These are phyloP conservation scores for Achaetomiella virescens DNA, from an alignment of 495 filamentous ascomycete genomes.

Conservation along the genomic window DNA sequence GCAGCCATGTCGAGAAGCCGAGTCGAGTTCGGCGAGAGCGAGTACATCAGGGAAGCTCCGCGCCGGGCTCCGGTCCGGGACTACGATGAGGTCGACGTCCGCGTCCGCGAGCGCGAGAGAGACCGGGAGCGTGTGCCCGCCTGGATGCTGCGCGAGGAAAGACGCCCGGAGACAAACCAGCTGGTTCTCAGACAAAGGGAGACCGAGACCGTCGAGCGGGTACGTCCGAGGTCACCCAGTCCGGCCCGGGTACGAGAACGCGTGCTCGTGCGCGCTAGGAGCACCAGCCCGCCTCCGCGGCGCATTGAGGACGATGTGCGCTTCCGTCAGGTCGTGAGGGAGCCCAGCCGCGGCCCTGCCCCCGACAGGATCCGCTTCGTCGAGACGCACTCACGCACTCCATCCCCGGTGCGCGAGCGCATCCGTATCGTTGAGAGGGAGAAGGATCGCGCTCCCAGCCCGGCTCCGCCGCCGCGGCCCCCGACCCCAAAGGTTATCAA, in stretches of 20 bases:
- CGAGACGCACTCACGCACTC: constrained; percentile 38
- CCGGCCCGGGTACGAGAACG: constrained; percentile 35
- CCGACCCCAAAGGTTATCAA: constrained; percentile 51
- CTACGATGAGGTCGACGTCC: constrained; percentile 33
- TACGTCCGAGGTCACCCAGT: constrained; percentile 37
- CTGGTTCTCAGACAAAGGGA: constrained; percentile 42
- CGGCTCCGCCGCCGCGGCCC: constrained; percentile 44
- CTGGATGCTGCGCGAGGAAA: constrained; percentile 36
- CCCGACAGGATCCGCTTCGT: constrained; percentile 33
- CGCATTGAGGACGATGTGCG: constrained; percentile 27
- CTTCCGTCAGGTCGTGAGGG: constrained; percentile 23
- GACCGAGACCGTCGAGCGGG: constrained; percentile 39
- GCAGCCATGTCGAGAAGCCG: constrained; percentile 27
- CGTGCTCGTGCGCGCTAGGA: constrained; percentile 27
- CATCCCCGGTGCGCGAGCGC: constrained; percentile 35
- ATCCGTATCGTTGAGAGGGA: constrained; percentile 41
- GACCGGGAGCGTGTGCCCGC: constrained; percentile 35
- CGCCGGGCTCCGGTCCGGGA: constrained; percentile 30
- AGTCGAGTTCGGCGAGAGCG: constrained; percentile 39
- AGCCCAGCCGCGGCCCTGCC: constrained; percentile 24
- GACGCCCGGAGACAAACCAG: constrained; percentile 33
- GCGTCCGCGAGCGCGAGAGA: constrained; percentile 31
- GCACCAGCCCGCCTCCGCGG: constrained; percentile 27
- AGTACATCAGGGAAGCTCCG: constrained; percentile 32
- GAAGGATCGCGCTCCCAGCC: constrained; percentile 36